Percentiles rank a stretch among this genome's conserved stretches.
These are phyloP conservation scores for Camellia sinensis DNA, from an alignment of 148 eudicot genomes.

Conservation along the genomic window DNA sequence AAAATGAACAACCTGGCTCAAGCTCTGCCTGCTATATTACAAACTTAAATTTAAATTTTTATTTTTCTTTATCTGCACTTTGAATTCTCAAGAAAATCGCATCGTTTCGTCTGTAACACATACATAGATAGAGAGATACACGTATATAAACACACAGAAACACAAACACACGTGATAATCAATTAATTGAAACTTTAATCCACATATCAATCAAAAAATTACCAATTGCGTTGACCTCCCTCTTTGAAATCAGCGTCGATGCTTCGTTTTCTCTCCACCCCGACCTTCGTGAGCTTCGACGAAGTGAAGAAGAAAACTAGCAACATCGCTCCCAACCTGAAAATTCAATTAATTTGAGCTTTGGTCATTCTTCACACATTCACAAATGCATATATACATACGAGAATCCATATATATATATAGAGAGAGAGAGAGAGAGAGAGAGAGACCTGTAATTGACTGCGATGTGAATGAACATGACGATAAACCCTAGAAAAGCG, in stretches of 20 bases:
- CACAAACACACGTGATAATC: not conserved
- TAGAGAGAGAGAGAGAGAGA: too few relatives aligned
- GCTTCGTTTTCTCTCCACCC: slow-evolving; percentile 71
- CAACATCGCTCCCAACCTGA: slow-evolving; percentile 76
- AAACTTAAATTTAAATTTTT: not conserved
- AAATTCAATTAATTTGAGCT: not conserved
- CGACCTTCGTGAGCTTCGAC: slow-evolving; percentile 72
- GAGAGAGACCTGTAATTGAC: slow-evolving; percentile 56
- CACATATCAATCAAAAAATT: slow-evolving; percentile 7
- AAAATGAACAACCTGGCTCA: not conserved
- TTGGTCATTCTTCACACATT: not conserved
- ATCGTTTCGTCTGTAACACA: not conserved
- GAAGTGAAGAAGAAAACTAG: slow-evolving; percentile 82
- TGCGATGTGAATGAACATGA: slow-evolving; percentile 69
- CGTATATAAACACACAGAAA: not conserved
- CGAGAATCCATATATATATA: too few relatives aligned
- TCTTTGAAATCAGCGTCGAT: slow-evolving; percentile 82
- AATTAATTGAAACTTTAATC: not conserved
- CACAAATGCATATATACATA: not conserved
- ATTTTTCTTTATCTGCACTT: not conserved
- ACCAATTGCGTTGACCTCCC: slow-evolving; percentile 98
- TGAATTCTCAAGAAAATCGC: not conserved
- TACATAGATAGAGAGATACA: not conserved
- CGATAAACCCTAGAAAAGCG: slow-evolving; percentile 59
- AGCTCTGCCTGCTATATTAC: not conserved